phyloP scores from a whole-genome alignment of 495 filamentous ascomycete genomes.

The Penicillium tannophilum region DNA sequence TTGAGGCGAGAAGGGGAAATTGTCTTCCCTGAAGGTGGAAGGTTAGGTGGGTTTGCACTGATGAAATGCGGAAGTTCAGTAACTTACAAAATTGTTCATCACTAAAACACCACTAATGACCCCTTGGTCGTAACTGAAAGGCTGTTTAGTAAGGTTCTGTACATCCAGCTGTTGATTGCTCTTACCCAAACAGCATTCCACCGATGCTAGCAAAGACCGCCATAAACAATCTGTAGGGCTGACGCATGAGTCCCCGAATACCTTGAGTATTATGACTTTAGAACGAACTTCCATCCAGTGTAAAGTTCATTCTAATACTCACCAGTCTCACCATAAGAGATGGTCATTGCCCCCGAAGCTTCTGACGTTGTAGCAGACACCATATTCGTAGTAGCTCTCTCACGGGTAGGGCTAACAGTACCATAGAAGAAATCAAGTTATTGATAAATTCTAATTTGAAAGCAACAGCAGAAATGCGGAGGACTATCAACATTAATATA shows the following conservation, averaged over 20 bases:
- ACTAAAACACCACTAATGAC: constrained; percentile 10
- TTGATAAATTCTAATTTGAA: not conserved
- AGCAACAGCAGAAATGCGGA: not conserved
- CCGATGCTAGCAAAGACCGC: constrained; percentile 9
- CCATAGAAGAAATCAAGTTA: too few relatives aligned
- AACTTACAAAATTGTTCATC: constrained; percentile 11
- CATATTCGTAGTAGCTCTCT: not conserved
- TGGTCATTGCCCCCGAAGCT: not conserved
- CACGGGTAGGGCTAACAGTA: not conserved
- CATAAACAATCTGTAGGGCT: constrained; percentile 7
- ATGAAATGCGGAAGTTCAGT: not conserved
- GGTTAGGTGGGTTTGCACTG: not conserved
- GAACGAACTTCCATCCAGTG: not conserved
- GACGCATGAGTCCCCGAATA: not conserved
- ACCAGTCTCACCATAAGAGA: constrained; percentile 2
- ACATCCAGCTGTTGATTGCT: not conserved
- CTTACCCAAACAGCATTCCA: constrained; percentile 10
- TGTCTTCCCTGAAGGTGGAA: not conserved
- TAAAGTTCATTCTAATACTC: not conserved
- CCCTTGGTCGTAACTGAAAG: constrained; percentile 4
- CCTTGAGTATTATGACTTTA: not conserved
- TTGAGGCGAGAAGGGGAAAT: constrained; percentile 7
- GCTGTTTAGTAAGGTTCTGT: not conserved
- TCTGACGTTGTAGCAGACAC: not conserved
- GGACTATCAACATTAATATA: not conserved